Percentiles rank a stretch among this genome's conserved stretches.
These are phyloP conservation scores for Alloteropsis semialata DNA, from an alignment of 176 grass and related monocot genomes.

Conservation along the genomic window DNA sequence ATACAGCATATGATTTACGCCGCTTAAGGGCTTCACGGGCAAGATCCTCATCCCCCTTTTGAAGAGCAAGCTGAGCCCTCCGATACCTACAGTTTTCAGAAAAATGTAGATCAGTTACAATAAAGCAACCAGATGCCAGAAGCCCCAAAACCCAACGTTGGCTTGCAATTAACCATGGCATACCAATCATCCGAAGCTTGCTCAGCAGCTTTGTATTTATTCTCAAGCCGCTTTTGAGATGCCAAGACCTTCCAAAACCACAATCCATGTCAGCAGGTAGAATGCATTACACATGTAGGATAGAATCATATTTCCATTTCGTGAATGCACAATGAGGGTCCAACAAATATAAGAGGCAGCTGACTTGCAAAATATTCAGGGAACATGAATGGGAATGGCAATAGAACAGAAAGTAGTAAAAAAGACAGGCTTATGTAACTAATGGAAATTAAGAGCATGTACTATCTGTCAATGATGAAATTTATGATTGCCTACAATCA, in stretches of 20 bases:
- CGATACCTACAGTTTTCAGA: constrained; percentile 57
- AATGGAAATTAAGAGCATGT: neutral
- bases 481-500: neutral
- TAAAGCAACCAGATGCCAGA: constrained; percentile 25
- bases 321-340: neutral
- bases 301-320: neutral
- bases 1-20: constrained; percentile 97
- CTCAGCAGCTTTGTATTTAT: constrained; percentile 93
- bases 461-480: neutral
- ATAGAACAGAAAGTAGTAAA: neutral
- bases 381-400: neutral
- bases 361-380: neutral
- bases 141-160: neutral
- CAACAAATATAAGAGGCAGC: constrained; percentile 6
- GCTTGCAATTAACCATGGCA: constrained; percentile 13
- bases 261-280: constrained; percentile 10
- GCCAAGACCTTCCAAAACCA: constrained; percentile 83
- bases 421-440: neutral
- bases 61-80: constrained; percentile 96
- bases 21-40: constrained; percentile 98
- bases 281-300: neutral
- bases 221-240: constrained; percentile 89
- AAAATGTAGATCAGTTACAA: neutral
- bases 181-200: constrained; percentile 90
- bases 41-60: constrained; percentile 96